Evolutionary conservation across 2,329 filamentous ascomycete genomes (phyloP).

Genomic region (Alternaria solani): DNA sequence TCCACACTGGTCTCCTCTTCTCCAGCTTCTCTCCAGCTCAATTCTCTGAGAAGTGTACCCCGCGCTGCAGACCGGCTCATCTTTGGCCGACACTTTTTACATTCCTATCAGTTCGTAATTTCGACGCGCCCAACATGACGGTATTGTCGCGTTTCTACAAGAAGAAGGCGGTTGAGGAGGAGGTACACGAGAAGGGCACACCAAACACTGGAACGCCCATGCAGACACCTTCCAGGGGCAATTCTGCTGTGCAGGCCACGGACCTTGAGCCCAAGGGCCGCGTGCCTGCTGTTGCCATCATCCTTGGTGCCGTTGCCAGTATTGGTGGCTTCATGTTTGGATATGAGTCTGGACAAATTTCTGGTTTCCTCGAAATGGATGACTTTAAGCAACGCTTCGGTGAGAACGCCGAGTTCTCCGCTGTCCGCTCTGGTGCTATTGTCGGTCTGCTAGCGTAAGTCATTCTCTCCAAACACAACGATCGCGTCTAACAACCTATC

Average conservation of each 20-base stretch:
- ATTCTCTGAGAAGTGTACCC: constrained; percentile 13
- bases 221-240: constrained; percentile 35
- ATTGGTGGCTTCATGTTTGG: constrained; percentile 50
- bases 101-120: constrained; percentile 6
- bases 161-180: constrained; percentile 24
- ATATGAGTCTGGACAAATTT: constrained; percentile 26
- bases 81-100: constrained; percentile 4
- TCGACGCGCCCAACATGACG: constrained; percentile 8
- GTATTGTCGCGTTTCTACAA: constrained; percentile 36
- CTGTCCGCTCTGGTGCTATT: constrained; percentile 46
- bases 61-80: constrained; percentile 10
- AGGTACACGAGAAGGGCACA: constrained; percentile 36
- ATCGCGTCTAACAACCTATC: constrained; percentile 12
- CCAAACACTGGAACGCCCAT: constrained; percentile 34
- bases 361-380: constrained; percentile 45
- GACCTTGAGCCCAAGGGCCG: constrained; percentile 30
- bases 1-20: constrained; percentile 27
- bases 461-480: not conserved
- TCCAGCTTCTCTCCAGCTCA: constrained; percentile 28
- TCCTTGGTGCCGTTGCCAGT: constrained; percentile 44
- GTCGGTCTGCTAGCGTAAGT: constrained; percentile 48
- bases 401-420: constrained; percentile 44
- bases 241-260: constrained; percentile 23
- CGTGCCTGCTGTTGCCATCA: constrained; percentile 37
- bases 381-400: constrained; percentile 46